Percentiles rank a stretch among this genome's conserved stretches.
phyloP scores from a whole-genome alignment of 2,329 filamentous ascomycete genomes.

The Pseudogymnoascus sp. region DNA sequence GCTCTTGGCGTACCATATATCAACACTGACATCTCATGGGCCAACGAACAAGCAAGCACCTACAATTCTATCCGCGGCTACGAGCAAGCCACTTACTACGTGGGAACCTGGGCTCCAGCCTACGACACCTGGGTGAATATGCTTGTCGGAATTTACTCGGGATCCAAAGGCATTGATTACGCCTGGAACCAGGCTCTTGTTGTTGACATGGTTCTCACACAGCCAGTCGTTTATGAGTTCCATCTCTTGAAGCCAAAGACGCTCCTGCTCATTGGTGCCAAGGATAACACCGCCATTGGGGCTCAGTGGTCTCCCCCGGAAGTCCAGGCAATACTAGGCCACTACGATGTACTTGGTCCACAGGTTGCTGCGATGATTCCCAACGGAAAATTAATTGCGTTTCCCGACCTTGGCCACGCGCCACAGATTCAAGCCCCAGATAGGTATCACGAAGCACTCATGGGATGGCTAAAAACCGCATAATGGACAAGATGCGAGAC shows the following conservation, averaged over 20 bases:
- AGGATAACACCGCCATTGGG: constrained; percentile 38
- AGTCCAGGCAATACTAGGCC: constrained; percentile 40
- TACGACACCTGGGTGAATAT: constrained; percentile 53
- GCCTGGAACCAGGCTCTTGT: constrained; percentile 44
- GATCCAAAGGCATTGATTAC: constrained; percentile 38
- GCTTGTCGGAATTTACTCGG: constrained; percentile 46
- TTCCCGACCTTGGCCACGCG: constrained; percentile 42
- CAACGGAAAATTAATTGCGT: constrained; percentile 38
- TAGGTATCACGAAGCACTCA: constrained; percentile 38
- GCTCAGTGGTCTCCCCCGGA: constrained; percentile 21
- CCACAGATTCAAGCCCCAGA: constrained; percentile 45
- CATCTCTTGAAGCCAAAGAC: constrained; percentile 40
- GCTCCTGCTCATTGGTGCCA: constrained; percentile 44
- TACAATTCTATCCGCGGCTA: constrained; percentile 42
- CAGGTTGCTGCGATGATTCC: constrained; percentile 38
- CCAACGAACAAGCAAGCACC: constrained; percentile 36
- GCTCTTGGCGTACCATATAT: constrained; percentile 44
- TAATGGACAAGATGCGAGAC: neutral
- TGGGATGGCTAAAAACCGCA: constrained; percentile 36
- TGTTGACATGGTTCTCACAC: constrained; percentile 50
- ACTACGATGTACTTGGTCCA: constrained; percentile 42
- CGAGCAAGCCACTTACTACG: constrained; percentile 45
- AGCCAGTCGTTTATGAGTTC: constrained; percentile 47
- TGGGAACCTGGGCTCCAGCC: constrained; percentile 40
- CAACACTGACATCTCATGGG: constrained; percentile 36